Conservation (phyloP, 2,329 filamentous ascomycete species). For the Monosporascus sp. region DNA sequence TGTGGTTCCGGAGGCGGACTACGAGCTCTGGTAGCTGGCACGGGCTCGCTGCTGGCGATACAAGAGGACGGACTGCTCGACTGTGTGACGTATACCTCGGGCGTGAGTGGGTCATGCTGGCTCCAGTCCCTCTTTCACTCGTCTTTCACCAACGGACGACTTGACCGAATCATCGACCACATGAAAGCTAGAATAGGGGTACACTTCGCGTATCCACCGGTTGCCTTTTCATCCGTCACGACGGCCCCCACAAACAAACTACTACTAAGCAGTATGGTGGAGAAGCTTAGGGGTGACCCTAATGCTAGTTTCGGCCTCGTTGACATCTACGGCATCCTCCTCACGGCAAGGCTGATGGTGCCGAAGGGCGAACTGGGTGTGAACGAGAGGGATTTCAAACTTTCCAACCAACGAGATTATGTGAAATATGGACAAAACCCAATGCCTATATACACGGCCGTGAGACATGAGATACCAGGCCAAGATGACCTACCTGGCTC, state of each 20-base stretch:
- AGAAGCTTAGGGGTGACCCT: constrained; percentile 82
- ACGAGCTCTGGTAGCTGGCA: constrained; percentile 82
- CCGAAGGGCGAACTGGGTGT: constrained; percentile 79
- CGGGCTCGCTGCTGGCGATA: constrained; percentile 79
- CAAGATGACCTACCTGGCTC: constrained; percentile 39
- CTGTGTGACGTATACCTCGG: constrained; percentile 90
- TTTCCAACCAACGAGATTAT: constrained; percentile 79
- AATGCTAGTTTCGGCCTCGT: constrained; percentile 83
- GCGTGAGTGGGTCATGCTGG: constrained; percentile 96
- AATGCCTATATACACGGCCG: constrained; percentile 90
- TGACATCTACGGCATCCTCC: constrained; percentile 82
- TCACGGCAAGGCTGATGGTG: constrained; percentile 80
- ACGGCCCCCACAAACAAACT: constrained; percentile 90
- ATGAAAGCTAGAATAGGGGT: constrained; percentile 78
- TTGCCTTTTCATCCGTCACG: constrained; percentile 75
- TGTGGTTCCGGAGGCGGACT: constrained; percentile 92
- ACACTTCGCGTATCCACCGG: constrained; percentile 89
- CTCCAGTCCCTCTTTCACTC: constrained; percentile 84
- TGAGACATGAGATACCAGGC: constrained; percentile 88
- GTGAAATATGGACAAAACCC: constrained; percentile 76
- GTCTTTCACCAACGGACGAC: constrained; percentile 64
- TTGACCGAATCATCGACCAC: constrained; percentile 72
- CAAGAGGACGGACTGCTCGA: constrained; percentile 87
- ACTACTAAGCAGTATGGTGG: constrained; percentile 79
- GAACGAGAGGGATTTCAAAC: constrained; percentile 74